A percentile compares a stretch with the other conserved stretches of the same genome.
These are phyloP conservation scores for Halophytophthora batemanensis DNA, from an alignment of 352 stramenopile species.

Conservation along the genomic window DNA sequence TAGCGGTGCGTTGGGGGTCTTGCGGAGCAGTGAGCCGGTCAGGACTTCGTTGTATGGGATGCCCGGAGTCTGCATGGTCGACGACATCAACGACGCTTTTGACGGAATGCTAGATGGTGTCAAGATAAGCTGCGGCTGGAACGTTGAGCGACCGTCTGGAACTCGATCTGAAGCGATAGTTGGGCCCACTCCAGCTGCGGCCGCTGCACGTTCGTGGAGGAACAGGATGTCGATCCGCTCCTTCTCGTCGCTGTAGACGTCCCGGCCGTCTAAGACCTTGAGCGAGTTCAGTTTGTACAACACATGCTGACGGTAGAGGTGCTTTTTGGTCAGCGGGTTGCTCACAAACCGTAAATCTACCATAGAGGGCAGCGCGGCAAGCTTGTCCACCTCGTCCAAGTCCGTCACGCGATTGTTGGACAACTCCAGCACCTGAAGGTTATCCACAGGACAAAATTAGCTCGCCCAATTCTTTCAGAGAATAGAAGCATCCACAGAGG, in stretches of 20 bases:
- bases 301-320: slow-evolving; percentile 73
- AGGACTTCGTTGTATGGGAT: slow-evolving; percentile 38
- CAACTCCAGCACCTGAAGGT: slow-evolving; percentile 55
- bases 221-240: slow-evolving; percentile 70
- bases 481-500: not conserved
- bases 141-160: slow-evolving; percentile 14
- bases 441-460: slow-evolving; percentile 1
- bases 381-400: slow-evolving; percentile 78
- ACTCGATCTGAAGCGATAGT: slow-evolving; percentile 13
- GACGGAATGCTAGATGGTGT: slow-evolving; percentile 45
- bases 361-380: slow-evolving; percentile 53
- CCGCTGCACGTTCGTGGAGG: slow-evolving; percentile 52
- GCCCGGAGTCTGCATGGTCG: slow-evolving; percentile 16
- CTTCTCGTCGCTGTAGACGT: slow-evolving; percentile 76
- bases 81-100: slow-evolving; percentile 15
- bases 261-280: slow-evolving; percentile 57
- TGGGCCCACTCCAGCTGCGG: slow-evolving; percentile 16
- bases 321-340: slow-evolving; percentile 81
- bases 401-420: slow-evolving; percentile 77
- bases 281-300: slow-evolving; percentile 59
- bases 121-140: slow-evolving; percentile 29
- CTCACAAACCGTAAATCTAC: slow-evolving; percentile 58
- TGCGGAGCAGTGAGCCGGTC: slow-evolving; percentile 42
- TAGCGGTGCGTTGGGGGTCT: slow-evolving; percentile 22
- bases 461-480: not conserved